A percentile compares a stretch with the other conserved stretches of the same genome.
These are phyloP conservation scores for Aspergillus sp. DNA, from an alignment of 2,329 filamentous ascomycete genomes.

Conservation along the genomic window DNA sequence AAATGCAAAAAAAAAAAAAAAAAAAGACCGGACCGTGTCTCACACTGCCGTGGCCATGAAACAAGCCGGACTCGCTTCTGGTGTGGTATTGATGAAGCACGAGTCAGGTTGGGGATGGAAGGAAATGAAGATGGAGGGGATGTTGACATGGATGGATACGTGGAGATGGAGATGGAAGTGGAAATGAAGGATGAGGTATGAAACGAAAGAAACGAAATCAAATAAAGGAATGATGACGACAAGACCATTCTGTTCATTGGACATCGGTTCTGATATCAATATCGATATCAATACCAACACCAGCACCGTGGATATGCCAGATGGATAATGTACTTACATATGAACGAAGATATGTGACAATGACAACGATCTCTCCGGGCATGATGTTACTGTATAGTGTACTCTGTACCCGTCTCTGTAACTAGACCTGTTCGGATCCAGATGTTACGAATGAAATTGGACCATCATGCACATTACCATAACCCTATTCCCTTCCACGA, in stretches of 20 bases:
- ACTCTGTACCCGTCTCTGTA: too few relatives aligned
- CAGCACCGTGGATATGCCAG: slow-evolving; percentile 5
- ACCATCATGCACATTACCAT: too few relatives aligned
- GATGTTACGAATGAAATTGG: too few relatives aligned
- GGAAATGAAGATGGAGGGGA: background rate
- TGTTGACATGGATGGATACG: background rate
- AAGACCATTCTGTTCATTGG: background rate
- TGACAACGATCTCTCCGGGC: slow-evolving; percentile 1
- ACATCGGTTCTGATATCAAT: too few relatives aligned
- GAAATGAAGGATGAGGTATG: background rate
- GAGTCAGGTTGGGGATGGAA: background rate
- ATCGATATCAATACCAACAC: background rate
- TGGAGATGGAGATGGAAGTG: background rate
- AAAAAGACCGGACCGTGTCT: slow-evolving; percentile 1
- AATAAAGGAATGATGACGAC: background rate
- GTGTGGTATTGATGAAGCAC: background rate
- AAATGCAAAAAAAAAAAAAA: slow-evolving; percentile 3
- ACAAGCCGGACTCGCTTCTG: slow-evolving; percentile 13
- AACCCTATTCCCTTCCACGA: too few relatives aligned
- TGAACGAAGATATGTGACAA: slow-evolving; percentile 5
- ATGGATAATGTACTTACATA: background rate
- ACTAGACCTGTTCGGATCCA: too few relatives aligned
- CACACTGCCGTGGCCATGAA: slow-evolving; percentile 2
- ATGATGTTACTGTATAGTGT: background rate
- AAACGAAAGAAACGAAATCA: background rate